Evolutionary conservation across 2,329 filamentous ascomycete species (phyloP), one percentile per base, ranked within the genome.

Genomic region (Hymenotorrendiella dingleyae): DNA sequence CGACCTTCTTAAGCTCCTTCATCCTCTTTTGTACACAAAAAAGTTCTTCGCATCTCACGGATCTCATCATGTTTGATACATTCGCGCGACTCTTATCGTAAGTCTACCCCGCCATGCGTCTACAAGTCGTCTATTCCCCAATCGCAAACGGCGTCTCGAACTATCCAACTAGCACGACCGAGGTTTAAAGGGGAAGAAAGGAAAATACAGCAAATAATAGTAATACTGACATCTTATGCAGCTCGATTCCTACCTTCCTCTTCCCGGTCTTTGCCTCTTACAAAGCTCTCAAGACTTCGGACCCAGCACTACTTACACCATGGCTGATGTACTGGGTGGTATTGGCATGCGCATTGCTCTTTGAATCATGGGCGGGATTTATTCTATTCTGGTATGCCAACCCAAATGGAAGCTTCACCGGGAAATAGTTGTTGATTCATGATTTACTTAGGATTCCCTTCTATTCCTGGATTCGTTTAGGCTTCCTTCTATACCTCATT

Each of bases 281-380:
- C 76, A 97, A 97, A 73, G 91, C 93, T 36, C 84, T 98, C 61
- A 91, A 93, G 68, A 90, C 88, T 12, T 84, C 85, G 40, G 87
- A 96, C 64, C 89, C 90, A 2, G 83, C 87, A 27, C 82, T 94
- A 62, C 76, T 96, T 47, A 87, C 87, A 51, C 91, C 91, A 82
- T 98, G 93, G 93, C 78, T 97, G 54, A 97, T 97, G 85, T 98
- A 97, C 76, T 98, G 91, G 85, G 88, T 95, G 47, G 88, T 95
- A 19, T 78, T 96, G 52, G 86, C 86, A 48, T 83, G 86, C 63
- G 79, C 82, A 56, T 73, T 90, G 43, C 77, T 93, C 48, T 78
- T 82, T 65, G 93, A 97, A 69, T 90, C 84, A 35, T 94, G 89
- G 78, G 81, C 85, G 43, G 80, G 83, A 57, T 95, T 91, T 68